A percentile compares a stretch with the other conserved stretches of the same genome.
Evolutionary conservation across 306 rosid genomes (phyloP).

Genomic region (Morella rubra): DNA sequence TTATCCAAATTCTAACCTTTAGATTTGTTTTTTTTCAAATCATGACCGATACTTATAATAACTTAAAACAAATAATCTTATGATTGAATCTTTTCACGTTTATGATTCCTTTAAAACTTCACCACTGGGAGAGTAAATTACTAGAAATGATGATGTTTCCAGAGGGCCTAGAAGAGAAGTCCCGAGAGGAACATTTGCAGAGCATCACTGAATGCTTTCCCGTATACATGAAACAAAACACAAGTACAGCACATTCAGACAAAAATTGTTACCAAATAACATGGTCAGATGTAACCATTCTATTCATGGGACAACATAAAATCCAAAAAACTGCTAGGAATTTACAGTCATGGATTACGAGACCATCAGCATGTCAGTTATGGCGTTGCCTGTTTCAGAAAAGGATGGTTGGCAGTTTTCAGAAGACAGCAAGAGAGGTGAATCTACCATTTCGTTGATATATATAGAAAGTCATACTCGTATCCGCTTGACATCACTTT

Average conservation of each 20-base stretch:
- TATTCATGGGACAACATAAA: background rate
- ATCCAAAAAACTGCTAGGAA: background rate
- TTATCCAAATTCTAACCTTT: too few relatives aligned
- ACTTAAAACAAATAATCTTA: too few relatives aligned
- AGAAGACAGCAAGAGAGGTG: constrained; percentile 18
- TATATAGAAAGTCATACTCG: constrained; percentile 33
- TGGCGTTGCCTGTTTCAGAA: constrained; percentile 18
- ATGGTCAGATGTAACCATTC: background rate
- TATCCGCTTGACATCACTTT: constrained; percentile 55
- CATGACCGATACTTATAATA: too few relatives aligned
- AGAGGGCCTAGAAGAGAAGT: background rate
- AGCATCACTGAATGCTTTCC: background rate
- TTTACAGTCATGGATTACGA: constrained; percentile 10
- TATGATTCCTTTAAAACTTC: too few relatives aligned
- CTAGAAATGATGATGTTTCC: background rate
- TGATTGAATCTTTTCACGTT: too few relatives aligned
- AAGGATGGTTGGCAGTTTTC: constrained; percentile 15
- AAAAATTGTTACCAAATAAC: background rate
- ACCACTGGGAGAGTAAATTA: background rate
- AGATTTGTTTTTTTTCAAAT: too few relatives aligned
- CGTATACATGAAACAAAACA: background rate
- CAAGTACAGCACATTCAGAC: background rate
- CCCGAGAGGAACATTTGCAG: background rate
- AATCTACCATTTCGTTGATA: background rate
- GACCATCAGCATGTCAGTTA: background rate